These are phyloP conservation scores for Metrosideros polymorpha DNA, from an alignment of 441 rosid species.

Conservation along the genomic window DNA sequence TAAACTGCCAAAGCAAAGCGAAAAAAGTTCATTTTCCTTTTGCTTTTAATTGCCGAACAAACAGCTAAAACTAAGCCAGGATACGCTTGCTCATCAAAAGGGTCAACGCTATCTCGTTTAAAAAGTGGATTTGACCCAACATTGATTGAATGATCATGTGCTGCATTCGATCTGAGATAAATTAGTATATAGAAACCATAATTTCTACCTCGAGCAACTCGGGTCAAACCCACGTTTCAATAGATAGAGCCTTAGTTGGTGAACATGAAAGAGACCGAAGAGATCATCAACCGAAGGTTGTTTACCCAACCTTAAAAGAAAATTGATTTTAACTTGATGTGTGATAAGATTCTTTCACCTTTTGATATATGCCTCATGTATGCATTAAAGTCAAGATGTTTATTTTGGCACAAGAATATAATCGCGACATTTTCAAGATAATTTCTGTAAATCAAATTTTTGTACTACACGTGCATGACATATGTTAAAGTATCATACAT, in stretches of 20 bases:
- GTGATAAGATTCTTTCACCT: background rate
- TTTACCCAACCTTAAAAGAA: background rate
- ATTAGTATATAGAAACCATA: background rate
- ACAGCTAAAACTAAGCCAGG: background rate
- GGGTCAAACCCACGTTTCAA: background rate
- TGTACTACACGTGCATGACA: background rate
- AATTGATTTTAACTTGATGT: background rate
- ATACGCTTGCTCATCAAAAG: background rate
- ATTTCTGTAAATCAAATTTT: background rate
- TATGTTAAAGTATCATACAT: too few species aligned
- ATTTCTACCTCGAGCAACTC: background rate
- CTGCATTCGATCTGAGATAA: background rate
- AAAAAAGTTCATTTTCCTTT: too few species aligned
- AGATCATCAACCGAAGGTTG: background rate
- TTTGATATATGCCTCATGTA: background rate
- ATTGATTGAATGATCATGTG: background rate
- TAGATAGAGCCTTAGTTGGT: background rate
- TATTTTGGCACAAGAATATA: background rate
- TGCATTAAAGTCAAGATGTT: background rate
- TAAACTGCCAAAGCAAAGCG: too few species aligned
- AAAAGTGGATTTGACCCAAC: background rate
- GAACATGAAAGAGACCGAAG: background rate
- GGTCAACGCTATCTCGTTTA: background rate
- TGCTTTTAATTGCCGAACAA: background rate
- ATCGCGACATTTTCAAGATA: background rate